Evolutionary conservation across 2,329 filamentous ascomycete species (phyloP).

Genomic region (Thelonectria discophora): DNA sequence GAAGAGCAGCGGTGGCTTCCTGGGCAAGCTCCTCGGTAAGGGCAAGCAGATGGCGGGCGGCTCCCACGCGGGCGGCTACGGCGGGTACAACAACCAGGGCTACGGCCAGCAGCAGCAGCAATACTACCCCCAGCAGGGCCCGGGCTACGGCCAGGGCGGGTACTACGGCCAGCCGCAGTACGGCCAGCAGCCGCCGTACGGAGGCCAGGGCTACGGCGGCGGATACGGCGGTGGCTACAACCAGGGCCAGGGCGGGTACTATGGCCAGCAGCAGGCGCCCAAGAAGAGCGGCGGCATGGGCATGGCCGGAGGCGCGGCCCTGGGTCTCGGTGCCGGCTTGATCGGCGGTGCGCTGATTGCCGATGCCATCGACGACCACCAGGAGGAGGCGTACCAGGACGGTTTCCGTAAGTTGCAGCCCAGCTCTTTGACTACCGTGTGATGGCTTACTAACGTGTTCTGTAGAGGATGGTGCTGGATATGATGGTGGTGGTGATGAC

Average conservation of each 20-base stretch:
- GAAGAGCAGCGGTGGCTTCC: constrained; percentile 55
- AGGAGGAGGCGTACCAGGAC: constrained; percentile 65
- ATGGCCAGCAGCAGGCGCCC: constrained; percentile 51
- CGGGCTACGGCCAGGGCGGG: constrained; percentile 39
- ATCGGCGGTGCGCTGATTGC: constrained; percentile 79
- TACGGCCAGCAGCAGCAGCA: constrained; percentile 45
- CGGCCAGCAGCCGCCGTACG: constrained; percentile 46
- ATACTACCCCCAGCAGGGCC: constrained; percentile 41
- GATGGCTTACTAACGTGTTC: constrained; percentile 27
- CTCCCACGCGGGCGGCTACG: constrained; percentile 30
- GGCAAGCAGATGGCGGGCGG: constrained; percentile 47
- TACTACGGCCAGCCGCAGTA: constrained; percentile 43
- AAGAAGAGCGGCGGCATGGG: constrained; percentile 63
- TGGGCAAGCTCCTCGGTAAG: constrained; percentile 64
- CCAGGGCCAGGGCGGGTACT: constrained; percentile 34
- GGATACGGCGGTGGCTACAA: constrained; percentile 44
- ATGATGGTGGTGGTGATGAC: constrained; percentile 41
- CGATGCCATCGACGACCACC: constrained; percentile 69
- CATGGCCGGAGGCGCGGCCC: constrained; percentile 75
- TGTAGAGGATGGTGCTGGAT: constrained; percentile 45
- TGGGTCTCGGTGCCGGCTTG: constrained; percentile 84
- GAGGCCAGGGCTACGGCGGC: constrained; percentile 44
- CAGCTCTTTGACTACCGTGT: not conserved
- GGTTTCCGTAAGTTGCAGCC: constrained; percentile 50
- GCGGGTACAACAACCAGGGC: constrained; percentile 33